These are phyloP conservation scores for Nakazawaea anatomiae DNA, from an alignment of 805 yeast species.

Conservation along the genomic window DNA sequence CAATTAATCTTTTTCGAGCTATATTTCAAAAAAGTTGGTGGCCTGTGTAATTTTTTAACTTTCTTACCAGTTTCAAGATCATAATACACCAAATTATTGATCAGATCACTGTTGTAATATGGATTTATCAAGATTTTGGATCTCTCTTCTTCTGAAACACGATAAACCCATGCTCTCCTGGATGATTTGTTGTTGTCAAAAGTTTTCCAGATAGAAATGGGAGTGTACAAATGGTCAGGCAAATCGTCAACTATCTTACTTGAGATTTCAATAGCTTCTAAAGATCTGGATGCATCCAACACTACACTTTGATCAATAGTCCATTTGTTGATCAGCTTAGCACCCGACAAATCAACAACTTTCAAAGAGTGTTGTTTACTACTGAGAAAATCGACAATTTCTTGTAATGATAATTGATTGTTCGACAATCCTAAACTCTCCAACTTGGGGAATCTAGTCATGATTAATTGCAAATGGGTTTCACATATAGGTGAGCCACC, in stretches of 20 bases:
- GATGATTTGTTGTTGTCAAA: conserved; percentile 54
- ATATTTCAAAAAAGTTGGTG: conserved; percentile 45
- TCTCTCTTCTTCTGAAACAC: conserved; percentile 23
- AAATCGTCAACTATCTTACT: conserved; percentile 48
- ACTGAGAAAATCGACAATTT: conserved; percentile 29
- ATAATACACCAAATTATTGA: conserved; percentile 41
- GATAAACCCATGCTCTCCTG: conserved; percentile 77
- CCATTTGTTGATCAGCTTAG: conserved; percentile 55
- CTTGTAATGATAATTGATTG: conserved; percentile 29
- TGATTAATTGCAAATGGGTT: conserved; percentile 31
- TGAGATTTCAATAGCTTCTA: conserved; percentile 63
- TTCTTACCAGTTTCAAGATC: conserved; percentile 62
- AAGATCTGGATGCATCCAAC: conserved; percentile 38
- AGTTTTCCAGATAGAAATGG: conserved; percentile 37
- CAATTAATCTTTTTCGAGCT: conserved; percentile 51
- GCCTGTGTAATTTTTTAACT: conserved; percentile 37
- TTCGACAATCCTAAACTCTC: conserved; percentile 39
- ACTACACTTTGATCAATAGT: conserved; percentile 43
- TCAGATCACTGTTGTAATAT: conserved; percentile 18
- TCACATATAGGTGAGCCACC: conserved; percentile 45
- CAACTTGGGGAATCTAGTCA: conserved; percentile 31
- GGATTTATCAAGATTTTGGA: conserved; percentile 18
- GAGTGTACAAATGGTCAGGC: conserved; percentile 25
- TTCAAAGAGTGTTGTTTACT: conserved; percentile 25
- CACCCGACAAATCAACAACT: conserved; percentile 63